Base-by-base conservation (phyloP, 306 rosid genomes). In the Amphicarpaea edgeworthii region DNA sequence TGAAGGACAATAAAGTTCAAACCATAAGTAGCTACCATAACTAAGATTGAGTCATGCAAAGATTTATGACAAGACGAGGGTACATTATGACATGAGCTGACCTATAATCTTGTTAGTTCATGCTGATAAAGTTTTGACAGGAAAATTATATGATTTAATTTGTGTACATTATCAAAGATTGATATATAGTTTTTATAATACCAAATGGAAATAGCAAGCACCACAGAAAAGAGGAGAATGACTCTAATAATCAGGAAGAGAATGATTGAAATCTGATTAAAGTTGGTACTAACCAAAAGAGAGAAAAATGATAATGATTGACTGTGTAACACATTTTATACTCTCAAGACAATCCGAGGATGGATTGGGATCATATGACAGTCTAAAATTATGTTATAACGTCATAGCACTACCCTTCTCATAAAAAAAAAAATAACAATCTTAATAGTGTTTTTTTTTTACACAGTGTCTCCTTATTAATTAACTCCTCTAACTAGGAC, bases 1-100 rank as follows among this genome's bases (percentile, higher is more conserved):
- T 93, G 98, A 21, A 93, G 93, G 43, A 93, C 91, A 49, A 76
- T 93, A 46, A 90, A 85, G 85, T 85, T 90, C 77, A 93, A 81
- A 65, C 91, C 96, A 67, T 93, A 93, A 17, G 96, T 83, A 24
- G 96, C 98, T 20, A 88, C 94, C 46, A 90, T 40, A 40, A 43
- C 28, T 62, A 41, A 43, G 26, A 43, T 49, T 75, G 42, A 38
- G 34, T 38, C 55, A 55, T 15, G 69, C 51, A 24, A 78, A 68
- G 43, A 11, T 49, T 69, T 30, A 30, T 72, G 73, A 68, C 37
- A 49, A 68, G 14, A 30, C 6, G 24, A 68, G 14, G 17, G 3
- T 58, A 57, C 28, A 24, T 24, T 3, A 11, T 79, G 66, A 73
- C 26, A 24, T 50, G 66, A 47, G 30, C 58, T n/a, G 47, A 53